Conservation (phyloP, 2,329 filamentous ascomycete genomes). For the Pyrenophora seminiperda region DNA sequence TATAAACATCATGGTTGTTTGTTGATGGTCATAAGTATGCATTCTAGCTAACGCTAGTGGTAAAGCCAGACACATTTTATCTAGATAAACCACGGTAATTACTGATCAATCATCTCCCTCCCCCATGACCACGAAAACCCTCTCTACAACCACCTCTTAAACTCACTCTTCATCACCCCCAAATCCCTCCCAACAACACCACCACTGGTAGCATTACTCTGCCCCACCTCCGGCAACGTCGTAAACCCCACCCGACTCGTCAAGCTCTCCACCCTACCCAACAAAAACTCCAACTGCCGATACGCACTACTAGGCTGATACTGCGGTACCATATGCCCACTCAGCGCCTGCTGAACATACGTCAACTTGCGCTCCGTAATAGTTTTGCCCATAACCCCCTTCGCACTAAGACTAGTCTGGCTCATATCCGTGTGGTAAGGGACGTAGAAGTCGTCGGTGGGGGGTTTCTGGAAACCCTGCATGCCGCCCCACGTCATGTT, state of each 20-base stretch:
- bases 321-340: constrained; percentile 71
- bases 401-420: constrained; percentile 59
- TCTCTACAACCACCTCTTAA: constrained; percentile 20
- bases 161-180: constrained; percentile 3
- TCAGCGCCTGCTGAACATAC: constrained; percentile 65
- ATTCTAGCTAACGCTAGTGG: not conserved
- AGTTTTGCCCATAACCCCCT: constrained; percentile 70
- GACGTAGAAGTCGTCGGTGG: constrained; percentile 69
- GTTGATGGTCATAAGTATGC: no score
- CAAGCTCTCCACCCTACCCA: constrained; percentile 69
- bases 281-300: constrained; percentile 73
- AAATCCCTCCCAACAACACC: constrained; percentile 10
- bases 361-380: constrained; percentile 79
- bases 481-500: constrained; percentile 80
- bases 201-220: constrained; percentile 13
- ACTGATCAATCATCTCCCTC: not conserved
- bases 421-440: constrained; percentile 63
- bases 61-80: no score
- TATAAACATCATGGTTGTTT: no score
- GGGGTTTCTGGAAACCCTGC: constrained; percentile 69
- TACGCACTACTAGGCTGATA: constrained; percentile 72
- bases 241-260: constrained; percentile 42
- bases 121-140: no score
- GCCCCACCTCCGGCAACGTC: constrained; percentile 21
- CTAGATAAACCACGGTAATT: not conserved